Percentiles rank a stretch among this genome's conserved stretches.
phyloP scores from a whole-genome alignment of 768 basidiomycete genomes.

The Trametes cinnabarina region DNA sequence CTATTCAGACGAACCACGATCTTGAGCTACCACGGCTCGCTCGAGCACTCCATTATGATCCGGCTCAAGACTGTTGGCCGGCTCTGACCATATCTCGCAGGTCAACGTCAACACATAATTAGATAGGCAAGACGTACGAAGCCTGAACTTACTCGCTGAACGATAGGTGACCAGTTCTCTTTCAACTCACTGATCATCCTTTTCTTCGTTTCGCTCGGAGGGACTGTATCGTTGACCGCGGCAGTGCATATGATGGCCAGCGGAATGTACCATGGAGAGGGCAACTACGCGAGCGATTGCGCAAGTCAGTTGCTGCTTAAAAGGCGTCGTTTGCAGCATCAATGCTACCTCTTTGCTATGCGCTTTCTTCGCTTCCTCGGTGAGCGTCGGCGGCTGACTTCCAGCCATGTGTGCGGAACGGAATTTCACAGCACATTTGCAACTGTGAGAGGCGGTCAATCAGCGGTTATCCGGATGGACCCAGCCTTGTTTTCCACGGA shows the following conservation, averaged over 20 bases:
- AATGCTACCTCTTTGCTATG: not conserved
- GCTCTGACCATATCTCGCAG: slow-evolving; percentile 13
- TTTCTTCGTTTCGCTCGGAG: not conserved
- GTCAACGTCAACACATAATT: too few relatives aligned
- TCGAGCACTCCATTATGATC: not conserved
- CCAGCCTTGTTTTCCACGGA: not conserved
- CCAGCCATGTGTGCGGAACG: not conserved
- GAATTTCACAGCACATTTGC: not conserved
- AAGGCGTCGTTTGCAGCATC: too few relatives aligned
- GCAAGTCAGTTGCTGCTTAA: too few relatives aligned
- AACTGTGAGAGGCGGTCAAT: not conserved
- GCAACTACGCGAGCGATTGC: not conserved
- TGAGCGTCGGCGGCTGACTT: not conserved
- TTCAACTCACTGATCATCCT: not conserved
- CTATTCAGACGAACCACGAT: not conserved
- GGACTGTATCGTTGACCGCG: not conserved
- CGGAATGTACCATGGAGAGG: not conserved
- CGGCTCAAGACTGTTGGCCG: not conserved
- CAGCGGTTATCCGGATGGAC: too few relatives aligned
- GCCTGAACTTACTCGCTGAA: slow-evolving; percentile 7
- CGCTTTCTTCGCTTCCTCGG: not conserved
- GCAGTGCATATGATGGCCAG: not conserved
- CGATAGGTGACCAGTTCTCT: not conserved
- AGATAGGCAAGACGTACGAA: too few relatives aligned
- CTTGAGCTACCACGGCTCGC: not conserved